phyloP scores from a whole-genome alignment of 352 stramenopile species.

The Lagenidium sp. region DNA sequence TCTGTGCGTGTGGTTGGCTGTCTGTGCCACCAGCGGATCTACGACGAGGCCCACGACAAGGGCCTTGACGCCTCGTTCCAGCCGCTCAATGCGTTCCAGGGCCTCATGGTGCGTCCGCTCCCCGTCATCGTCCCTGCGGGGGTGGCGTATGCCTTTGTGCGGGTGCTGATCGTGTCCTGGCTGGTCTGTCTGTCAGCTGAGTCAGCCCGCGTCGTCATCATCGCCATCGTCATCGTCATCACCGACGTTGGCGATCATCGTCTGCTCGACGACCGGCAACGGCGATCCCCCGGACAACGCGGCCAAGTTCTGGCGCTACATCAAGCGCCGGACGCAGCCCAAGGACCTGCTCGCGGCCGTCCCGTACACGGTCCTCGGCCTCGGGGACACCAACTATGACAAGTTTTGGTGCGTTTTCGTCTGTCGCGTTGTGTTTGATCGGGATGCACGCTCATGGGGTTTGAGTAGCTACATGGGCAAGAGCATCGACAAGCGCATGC shows the following conservation, averaged over 20 bases:
- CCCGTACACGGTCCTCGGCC: constrained; percentile 81
- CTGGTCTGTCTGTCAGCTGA: no score
- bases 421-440: not conserved
- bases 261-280: constrained; percentile 94
- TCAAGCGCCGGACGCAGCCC: constrained; percentile 84
- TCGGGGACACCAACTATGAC: constrained; percentile 97
- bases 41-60: constrained; percentile 47
- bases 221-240: no score
- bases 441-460: not conserved
- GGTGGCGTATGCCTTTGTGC: no score
- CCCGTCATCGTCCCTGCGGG: no score
- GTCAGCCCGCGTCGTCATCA: no score
- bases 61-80: constrained; percentile 39
- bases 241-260: constrained; percentile 67
- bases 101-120: constrained; percentile 47
- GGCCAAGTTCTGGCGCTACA: constrained; percentile 87
- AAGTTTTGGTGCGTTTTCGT: constrained; percentile 81
- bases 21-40: constrained; percentile 38
- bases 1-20: not conserved
- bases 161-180: no score
- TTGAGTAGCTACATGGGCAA: constrained; percentile 81
- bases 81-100: constrained; percentile 63
- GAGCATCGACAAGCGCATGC: constrained; percentile 83
- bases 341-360: constrained; percentile 69
- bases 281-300: constrained; percentile 93